Conservation (phyloP, 2,329 filamentous ascomycete genomes). For the Sphaceloma murrayae region DNA sequence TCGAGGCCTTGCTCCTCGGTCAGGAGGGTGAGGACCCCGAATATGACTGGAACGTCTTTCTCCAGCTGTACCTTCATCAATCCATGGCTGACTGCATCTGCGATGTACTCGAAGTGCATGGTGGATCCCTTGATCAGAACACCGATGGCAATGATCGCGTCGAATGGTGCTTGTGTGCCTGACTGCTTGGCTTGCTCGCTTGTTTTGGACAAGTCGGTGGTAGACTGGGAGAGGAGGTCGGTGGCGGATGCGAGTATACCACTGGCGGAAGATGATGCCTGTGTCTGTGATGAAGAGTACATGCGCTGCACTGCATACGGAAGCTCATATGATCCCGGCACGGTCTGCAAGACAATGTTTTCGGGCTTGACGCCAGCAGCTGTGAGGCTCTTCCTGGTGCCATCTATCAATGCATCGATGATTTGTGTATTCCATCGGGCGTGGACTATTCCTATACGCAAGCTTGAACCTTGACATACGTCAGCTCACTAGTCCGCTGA, state of each 20-base stretch:
- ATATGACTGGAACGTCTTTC: slow-evolving; percentile 77
- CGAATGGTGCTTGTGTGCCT: slow-evolving; percentile 53
- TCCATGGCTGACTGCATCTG: slow-evolving; percentile 80
- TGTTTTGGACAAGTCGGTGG: slow-evolving; percentile 53
- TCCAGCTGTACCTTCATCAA: slow-evolving; percentile 93
- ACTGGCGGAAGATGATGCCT: slow-evolving; percentile 53
- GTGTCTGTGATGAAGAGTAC: slow-evolving; percentile 49
- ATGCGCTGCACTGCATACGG: slow-evolving; percentile 78
- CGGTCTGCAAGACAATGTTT: slow-evolving; percentile 81
- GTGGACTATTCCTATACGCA: slow-evolving; percentile 91
- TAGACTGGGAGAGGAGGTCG: slow-evolving; percentile 61
- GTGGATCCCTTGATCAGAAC: slow-evolving; percentile 98
- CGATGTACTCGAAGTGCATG: slow-evolving; percentile 99
- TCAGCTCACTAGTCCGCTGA: too few species aligned
- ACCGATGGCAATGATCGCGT: slow-evolving; percentile 89
- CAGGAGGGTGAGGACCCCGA: slow-evolving; percentile 83
- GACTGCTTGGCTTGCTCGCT: slow-evolving; percentile 27
- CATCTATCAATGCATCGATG: slow-evolving; percentile 74
- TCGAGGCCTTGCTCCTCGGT: slow-evolving; percentile 79
- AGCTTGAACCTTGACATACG: slow-evolving; percentile 49
- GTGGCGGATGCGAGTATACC: slow-evolving; percentile 57
- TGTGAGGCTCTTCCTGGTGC: slow-evolving; percentile 67
- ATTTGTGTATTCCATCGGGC: slow-evolving; percentile 89
- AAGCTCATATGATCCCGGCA: slow-evolving; percentile 90
- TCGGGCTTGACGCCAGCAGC: slow-evolving; percentile 72